Evolutionary conservation across 2,329 filamentous ascomycete genomes (phyloP).

Genomic region (Phaeosphaeriaceae sp.): DNA sequence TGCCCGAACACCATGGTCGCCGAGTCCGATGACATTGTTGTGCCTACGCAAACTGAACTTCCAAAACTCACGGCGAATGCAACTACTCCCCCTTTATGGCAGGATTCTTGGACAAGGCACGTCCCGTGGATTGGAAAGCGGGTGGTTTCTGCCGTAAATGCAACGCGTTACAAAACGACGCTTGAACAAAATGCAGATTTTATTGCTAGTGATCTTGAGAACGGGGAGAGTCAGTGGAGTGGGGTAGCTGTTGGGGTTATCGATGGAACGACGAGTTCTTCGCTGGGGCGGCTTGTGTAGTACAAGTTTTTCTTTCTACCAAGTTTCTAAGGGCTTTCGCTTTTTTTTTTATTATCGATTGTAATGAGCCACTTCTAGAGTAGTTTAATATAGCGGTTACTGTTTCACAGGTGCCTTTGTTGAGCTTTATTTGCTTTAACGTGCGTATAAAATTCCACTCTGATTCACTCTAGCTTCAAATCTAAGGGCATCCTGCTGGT

Average conservation of each 20-base stretch:
- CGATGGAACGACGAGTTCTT: constrained; percentile 17
- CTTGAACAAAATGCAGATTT: constrained; percentile 52
- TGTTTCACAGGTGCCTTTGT: background rate
- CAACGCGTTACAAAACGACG: constrained; percentile 43
- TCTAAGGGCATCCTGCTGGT: too few relatives aligned
- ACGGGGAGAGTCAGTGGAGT: constrained; percentile 35
- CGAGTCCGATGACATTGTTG: constrained; percentile 35
- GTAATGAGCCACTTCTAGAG: too few relatives aligned
- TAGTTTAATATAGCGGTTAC: too few relatives aligned
- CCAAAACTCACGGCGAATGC: constrained; percentile 38
- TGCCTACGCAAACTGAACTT: constrained; percentile 31
- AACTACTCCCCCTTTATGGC: constrained; percentile 43
- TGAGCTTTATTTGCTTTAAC: too few relatives aligned
- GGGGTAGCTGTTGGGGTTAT: constrained; percentile 48
- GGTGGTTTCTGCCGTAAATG: constrained; percentile 37
- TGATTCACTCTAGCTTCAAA: too few relatives aligned
- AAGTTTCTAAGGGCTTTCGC: too few relatives aligned
- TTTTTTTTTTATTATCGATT: too few relatives aligned
- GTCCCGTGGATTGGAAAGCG: constrained; percentile 43
- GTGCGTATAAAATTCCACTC: too few relatives aligned
- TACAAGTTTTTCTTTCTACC: too few relatives aligned
- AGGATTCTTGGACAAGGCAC: constrained; percentile 39
- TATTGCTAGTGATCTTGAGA: constrained; percentile 49
- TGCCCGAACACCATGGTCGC: constrained; percentile 41
- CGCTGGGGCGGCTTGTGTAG: too few relatives aligned